Evolutionary conservation across 2,329 filamentous ascomycete genomes (phyloP), one percentile per base, ranked within the genome.

Genomic region (Pseudogymnoascus sp.): DNA sequence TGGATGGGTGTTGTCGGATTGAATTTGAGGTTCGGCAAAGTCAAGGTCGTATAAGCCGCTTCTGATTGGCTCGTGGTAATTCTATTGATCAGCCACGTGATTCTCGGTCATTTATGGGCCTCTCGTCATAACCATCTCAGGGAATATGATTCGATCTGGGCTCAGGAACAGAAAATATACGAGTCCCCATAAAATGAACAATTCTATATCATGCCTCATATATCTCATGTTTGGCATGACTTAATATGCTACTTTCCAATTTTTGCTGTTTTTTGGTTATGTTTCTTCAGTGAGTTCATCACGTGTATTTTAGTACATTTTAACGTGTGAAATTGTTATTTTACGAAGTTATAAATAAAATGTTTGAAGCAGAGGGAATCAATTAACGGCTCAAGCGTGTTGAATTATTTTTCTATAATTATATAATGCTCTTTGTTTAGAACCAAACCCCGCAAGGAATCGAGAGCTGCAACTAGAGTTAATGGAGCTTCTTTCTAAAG

Each of bases 1-100:
- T 45, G 28, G 38, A 59, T 59, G 57, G 57, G 39, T 45, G 57
- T 45, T 57, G 55, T 57, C 55, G 55, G 55, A 57, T 57, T 57
- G 55, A 57, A 13, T 57, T 57, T 57, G 55, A 57, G 55, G 33
- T 35, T 57, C 55, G 55, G 55, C 35, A 57, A 57, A 38, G 30
- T 57, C 45, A 52, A 52, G 45, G 45, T 52, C 45, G 45, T 52
- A 52, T 52, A 52, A 52, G 26, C 45, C 21, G 26, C 26, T 52
- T 12, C 26, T 52, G 45, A 52, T 52, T 52, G 45, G 45, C 45
- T 52, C 26, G 26, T 52, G 45, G 5, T 52, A 18, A 19, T 52
- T 30, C 45, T 12, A 52, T 26, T 52, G 26, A 3, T 52, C 9
- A 4, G 45, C 26, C 45, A 52, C 45, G 45, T 52, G 45, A 33